phyloP scores from a whole-genome alignment of 2,329 filamentous ascomycete genomes.

The Parastagonospora avenae region DNA sequence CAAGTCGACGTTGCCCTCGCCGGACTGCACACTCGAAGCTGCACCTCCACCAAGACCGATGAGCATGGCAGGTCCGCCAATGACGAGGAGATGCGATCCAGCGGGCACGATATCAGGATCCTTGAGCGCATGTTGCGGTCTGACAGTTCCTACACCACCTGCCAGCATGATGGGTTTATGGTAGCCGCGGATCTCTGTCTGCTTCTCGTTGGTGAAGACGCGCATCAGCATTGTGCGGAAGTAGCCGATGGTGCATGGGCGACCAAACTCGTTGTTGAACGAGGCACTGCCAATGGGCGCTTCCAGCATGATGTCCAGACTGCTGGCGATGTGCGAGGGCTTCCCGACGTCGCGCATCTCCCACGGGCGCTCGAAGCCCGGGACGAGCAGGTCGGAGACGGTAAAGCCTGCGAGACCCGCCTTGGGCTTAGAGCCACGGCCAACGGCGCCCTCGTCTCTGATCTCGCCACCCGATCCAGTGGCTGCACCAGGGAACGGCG shows the following conservation, averaged over 20 bases:
- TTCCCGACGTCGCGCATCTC: constrained; percentile 82
- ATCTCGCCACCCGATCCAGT: constrained; percentile 97
- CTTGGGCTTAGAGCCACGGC: constrained; percentile 89
- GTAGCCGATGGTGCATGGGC: constrained; percentile 84
- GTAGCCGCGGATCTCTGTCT: constrained; percentile 81
- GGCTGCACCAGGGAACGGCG: constrained; percentile 88
- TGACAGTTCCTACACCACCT: constrained; percentile 89
- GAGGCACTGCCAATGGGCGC: constrained; percentile 92
- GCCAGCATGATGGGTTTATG: constrained; percentile 99
- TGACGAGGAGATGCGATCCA: constrained; percentile 88
- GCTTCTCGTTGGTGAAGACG: constrained; percentile 64
- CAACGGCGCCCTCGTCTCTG: constrained; percentile 91
- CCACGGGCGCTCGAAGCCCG: constrained; percentile 82
- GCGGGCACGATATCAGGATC: constrained; percentile 76
- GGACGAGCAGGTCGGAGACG: constrained; percentile 92
- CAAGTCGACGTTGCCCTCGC: constrained; percentile 85
- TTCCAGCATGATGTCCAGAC: constrained; percentile 96
- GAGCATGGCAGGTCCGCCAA: constrained; percentile 95
- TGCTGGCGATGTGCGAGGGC: constrained; percentile 89
- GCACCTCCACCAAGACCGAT: constrained; percentile 96
- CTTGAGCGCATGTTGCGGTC: constrained; percentile 90
- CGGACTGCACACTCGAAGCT: constrained; percentile 87
- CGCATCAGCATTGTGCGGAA: constrained; percentile 87
- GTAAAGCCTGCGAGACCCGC: constrained; percentile 91
- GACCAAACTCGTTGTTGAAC: constrained; percentile 98